Conservation (phyloP, 768 basidiomycete genomes). For the Gloeophyllum trabeum region DNA sequence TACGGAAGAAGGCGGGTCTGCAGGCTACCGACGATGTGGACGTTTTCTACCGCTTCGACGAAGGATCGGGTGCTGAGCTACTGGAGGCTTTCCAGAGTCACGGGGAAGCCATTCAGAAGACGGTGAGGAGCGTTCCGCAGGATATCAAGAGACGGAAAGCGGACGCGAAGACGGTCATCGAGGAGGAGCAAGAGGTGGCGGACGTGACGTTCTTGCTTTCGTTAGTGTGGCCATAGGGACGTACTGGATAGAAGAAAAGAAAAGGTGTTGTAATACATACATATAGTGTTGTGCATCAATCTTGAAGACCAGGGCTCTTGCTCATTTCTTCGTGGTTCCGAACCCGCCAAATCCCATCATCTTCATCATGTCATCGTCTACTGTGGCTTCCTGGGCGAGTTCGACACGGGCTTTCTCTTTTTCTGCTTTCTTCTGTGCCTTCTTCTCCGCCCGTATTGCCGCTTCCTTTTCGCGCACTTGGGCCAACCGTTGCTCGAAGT, state of each 20-base stretch:
- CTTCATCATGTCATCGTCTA: conserved; percentile 58
- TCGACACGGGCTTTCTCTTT: conserved; percentile 64
- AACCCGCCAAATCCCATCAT: conserved; percentile 94
- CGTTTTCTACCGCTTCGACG: conserved; percentile 75
- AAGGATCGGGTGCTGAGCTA: conserved; percentile 53
- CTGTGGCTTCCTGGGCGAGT: conserved; percentile 38
- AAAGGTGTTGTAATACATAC: too few species aligned
- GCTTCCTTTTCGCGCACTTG: conserved; percentile 72
- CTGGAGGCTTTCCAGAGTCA: conserved; percentile 54
- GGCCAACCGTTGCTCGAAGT: conserved; percentile 83
- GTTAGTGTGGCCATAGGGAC: conserved; percentile 48
- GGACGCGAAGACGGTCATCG: conserved; percentile 44
- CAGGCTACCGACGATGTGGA: conserved; percentile 92
- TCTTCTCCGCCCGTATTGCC: conserved; percentile 58
- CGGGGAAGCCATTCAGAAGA: conserved; percentile 58
- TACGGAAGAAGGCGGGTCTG: conserved; percentile 91
- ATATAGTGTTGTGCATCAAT: too few species aligned
- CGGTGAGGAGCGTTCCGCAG: conserved; percentile 60
- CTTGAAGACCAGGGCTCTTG: too few species aligned
- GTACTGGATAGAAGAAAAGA: conserved; percentile 19
- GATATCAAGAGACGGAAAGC: conserved; percentile 43
- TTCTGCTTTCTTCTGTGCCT: conserved; percentile 68
- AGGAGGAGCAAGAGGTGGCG: conserved; percentile 82
- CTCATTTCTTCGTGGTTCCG: conserved; percentile 73
- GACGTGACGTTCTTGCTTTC: conserved; percentile 69